Evolutionary conservation across 768 basidiomycete genomes (phyloP).

Genomic region (Fistulinella prunicolor): DNA sequence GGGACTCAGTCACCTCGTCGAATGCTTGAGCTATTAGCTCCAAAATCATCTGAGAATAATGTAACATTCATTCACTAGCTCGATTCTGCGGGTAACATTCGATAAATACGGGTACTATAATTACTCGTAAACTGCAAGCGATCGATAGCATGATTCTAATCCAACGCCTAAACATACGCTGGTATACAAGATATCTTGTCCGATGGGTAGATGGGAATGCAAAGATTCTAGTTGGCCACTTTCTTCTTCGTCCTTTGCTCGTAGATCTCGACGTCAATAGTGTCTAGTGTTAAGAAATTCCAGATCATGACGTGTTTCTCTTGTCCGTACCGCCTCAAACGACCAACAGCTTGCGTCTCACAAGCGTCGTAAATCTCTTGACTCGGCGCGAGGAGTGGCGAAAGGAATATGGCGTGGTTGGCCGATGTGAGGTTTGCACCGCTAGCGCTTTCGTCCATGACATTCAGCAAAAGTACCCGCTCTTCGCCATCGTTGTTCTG

Average conservation of each 20-base stretch:
- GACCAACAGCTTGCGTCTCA: conserved; percentile 81
- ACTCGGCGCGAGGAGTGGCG: conserved; percentile 78
- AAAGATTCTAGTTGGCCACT: conserved; percentile 22
- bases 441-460: conserved; percentile 94
- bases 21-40: too few relatives aligned
- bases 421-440: conserved; percentile 91
- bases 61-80: too few relatives aligned
- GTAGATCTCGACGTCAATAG: conserved; percentile 86
- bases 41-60: too few relatives aligned
- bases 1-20: too few relatives aligned
- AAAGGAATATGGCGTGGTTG: conserved; percentile 94
- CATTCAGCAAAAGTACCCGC: conserved; percentile 81
- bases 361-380: conserved; percentile 84
- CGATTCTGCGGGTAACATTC: not conserved
- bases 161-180: not conserved
- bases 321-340: conserved; percentile 82
- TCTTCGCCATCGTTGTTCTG: conserved; percentile 76
- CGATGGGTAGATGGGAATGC: conserved; percentile 2
- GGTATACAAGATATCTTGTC: conserved; percentile 14
- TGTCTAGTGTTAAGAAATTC: conserved; percentile 81
- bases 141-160: not conserved
- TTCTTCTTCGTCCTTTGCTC: conserved; percentile 42
- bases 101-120: too few relatives aligned
- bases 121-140: not conserved
- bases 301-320: conserved; percentile 76